Evolutionary conservation across 73 alveolate genomes (phyloP).

Genomic region (Paraurostyla sp.): DNA sequence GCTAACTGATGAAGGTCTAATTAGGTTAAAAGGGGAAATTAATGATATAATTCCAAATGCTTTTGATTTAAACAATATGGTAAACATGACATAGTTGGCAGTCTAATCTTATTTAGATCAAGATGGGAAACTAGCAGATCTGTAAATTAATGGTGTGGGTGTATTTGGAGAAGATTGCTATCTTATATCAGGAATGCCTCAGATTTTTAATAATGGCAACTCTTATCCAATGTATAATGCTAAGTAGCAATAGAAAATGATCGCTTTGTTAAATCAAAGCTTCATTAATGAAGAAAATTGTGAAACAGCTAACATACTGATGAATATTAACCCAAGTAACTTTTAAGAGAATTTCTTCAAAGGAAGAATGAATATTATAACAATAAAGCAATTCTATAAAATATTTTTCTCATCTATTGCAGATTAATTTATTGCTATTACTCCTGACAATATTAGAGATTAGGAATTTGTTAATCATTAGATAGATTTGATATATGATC

Average conservation of each 20-base stretch:
- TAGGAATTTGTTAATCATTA: background rate
- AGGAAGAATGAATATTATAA: background rate
- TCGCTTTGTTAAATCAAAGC: background rate
- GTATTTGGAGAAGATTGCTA: constrained; percentile 41
- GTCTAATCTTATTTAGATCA: background rate
- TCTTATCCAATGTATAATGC: background rate
- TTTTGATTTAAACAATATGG: constrained; percentile 14
- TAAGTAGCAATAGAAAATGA: background rate
- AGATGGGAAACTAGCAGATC: background rate
- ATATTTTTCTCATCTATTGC: constrained; percentile 12
- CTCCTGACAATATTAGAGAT: constrained; percentile 29
- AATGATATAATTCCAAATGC: constrained; percentile 12
- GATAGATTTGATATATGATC: constrained; percentile 12
- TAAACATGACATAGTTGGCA: constrained; percentile 6
- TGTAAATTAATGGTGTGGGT: constrained; percentile 3
- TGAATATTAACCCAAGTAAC: background rate
- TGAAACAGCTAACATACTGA: constrained; percentile 18
- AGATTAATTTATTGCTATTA: background rate
- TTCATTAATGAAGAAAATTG: constrained; percentile 11
- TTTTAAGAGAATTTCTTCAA: background rate
- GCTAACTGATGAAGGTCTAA: constrained; percentile 5
- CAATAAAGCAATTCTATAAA: background rate
- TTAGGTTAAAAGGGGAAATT: constrained; percentile 21
- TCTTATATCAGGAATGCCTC: background rate
- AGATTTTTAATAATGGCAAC: background rate